Base-by-base conservation (phyloP, 768 basidiomycete species). In the Tulasnella sp. region DNA sequence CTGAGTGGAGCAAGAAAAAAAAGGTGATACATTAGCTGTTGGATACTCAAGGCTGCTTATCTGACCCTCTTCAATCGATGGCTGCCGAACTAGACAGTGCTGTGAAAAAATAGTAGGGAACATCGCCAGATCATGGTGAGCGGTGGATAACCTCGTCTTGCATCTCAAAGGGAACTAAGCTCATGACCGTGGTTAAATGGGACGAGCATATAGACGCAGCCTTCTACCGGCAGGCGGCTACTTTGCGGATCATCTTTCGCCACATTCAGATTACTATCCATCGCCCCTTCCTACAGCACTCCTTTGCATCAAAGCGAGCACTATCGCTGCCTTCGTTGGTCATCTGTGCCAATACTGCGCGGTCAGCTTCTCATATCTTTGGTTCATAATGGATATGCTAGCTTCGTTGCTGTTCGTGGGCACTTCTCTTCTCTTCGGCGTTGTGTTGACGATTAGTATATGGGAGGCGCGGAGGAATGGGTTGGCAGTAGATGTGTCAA, bases 331-430 rank as follows among this genome's bases (percentile, higher is more conserved):
- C 84, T 7, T 86, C 83, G 0, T 73, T 86, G 21, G 82, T 84
- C 0, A 87, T 85, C 55, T 88, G 84, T 68, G 81, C 84, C n/a
- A 91, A 90, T 61, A 78, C 90, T 0, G 85, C 90, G 1, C 75
- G 87, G 7, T 87, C 85, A 1, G 83, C 79, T 60, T 79, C 78
- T 42, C 85, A 84, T 66, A 77, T 92, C 27, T 68, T 85, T n/a
- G 86, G 89, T 63, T 79, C 2, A 79, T 52, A 70, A 75, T 50
- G 63, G 79, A 49, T 68, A 71, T 4, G 71, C 53, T 31, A 49
- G 66, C 67, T 53, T 62, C 73, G 62, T 62, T 15, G 68, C 48
- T 73, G 67, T 66, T 66, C 48, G 68, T 74, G 70, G 75, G 67
- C 63, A 25, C 71, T n/a, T 69, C 76, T 0, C 78, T 80, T 65